Evolutionary conservation across 177 flowering plant species (phyloP).

Genomic region (Tripterygium wilfordii): DNA sequence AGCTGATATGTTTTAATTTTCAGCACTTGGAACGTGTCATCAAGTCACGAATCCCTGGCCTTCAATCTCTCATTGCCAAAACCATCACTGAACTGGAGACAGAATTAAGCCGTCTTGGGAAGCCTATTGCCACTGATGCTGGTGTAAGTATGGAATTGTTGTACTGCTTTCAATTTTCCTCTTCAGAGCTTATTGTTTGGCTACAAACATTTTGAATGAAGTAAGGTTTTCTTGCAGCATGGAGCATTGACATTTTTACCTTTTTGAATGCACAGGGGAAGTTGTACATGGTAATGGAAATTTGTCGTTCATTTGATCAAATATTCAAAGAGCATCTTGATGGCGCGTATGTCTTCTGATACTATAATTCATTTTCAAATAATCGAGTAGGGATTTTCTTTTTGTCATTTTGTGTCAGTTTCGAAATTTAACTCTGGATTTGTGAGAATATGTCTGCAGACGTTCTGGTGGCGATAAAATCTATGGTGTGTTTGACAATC

Average conservation of each 20-base stretch:
- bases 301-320: conserved; percentile 42
- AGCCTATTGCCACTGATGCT: conserved; percentile 51
- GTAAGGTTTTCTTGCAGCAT: neutral
- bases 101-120: conserved; percentile 51
- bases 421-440: neutral
- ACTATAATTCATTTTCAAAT: neutral
- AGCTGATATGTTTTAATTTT: conserved; percentile 8
- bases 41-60: conserved; percentile 51
- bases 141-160: conserved; percentile 29
- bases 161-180: neutral
- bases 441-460: conserved; percentile 20
- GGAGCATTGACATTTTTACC: neutral
- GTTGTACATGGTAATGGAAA: conserved; percentile 45
- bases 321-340: conserved; percentile 52
- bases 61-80: conserved; percentile 47
- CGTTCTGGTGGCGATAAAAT: conserved; percentile 52
- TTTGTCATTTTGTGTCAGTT: neutral
- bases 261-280: conserved; percentile 34
- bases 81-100: conserved; percentile 45
- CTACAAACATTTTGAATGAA: no score
- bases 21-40: conserved; percentile 63
- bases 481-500: conserved; percentile 39
- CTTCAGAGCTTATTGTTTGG: no score
- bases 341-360: conserved; percentile 29
- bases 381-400: neutral